A percentile compares a stretch with the other conserved stretches of the same genome.
phyloP scores from a whole-genome alignment of 305 asterid species.

The Galium porrigens region DNA sequence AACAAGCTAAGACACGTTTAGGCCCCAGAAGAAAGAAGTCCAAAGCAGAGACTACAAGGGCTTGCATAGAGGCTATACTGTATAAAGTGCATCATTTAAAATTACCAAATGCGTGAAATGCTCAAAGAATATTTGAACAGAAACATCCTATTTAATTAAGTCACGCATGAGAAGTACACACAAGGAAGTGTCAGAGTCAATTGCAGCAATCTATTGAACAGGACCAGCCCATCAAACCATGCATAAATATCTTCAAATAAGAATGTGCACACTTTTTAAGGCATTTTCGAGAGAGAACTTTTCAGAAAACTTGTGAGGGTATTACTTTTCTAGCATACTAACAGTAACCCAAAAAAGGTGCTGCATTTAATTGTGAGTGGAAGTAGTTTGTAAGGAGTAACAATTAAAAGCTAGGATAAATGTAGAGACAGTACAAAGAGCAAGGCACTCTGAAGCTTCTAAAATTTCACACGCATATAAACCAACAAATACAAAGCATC shows the following conservation, averaged over 20 bases:
- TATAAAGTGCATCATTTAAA: background rate
- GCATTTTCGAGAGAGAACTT: too few species aligned
- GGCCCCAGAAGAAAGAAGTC: background rate
- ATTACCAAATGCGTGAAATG: background rate
- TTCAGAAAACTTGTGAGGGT: too few species aligned
- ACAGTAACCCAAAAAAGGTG: background rate
- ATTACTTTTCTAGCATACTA: too few species aligned
- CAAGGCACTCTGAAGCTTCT: background rate
- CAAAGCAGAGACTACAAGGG: background rate
- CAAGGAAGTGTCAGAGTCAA: background rate
- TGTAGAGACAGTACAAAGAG: background rate
- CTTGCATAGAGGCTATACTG: background rate
- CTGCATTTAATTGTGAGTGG: background rate
- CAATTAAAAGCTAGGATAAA: too few species aligned
- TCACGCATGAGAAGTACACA: background rate
- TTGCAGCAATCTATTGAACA: background rate
- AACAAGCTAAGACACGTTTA: background rate
- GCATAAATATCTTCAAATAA: too few species aligned
- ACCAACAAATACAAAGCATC: background rate
- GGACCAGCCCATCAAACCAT: background rate
- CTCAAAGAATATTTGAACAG: background rate
- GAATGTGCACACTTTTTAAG: too few species aligned
- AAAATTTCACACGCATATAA: background rate
- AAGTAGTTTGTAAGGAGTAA: background rate
- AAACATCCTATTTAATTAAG: background rate